A percentile compares a stretch with the other conserved stretches of the same genome.
Evolutionary conservation across 306 rosid genomes (phyloP).

Genomic region (Quercus wislizeni): DNA sequence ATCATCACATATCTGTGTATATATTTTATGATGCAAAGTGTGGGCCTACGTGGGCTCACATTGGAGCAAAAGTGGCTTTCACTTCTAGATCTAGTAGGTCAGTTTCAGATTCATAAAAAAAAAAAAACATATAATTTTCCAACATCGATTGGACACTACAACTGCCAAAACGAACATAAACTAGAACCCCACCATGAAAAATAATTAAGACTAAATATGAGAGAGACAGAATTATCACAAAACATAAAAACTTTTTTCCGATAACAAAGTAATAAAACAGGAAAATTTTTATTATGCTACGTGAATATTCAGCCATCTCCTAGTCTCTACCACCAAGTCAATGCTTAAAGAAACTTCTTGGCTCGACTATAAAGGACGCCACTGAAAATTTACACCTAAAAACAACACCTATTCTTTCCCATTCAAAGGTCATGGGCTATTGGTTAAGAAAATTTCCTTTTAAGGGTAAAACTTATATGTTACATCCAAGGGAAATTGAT

Average conservation of each 20-base stretch:
- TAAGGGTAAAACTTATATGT: background rate
- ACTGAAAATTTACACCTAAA: background rate
- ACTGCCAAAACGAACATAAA: constrained; percentile 26
- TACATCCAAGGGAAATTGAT: constrained; percentile 12
- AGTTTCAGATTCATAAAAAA: background rate
- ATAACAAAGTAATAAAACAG: background rate
- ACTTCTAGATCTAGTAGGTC: constrained; percentile 17
- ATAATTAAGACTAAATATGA: background rate
- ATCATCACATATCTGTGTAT: no score
- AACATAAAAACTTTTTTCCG: background rate
- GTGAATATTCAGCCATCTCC: background rate
- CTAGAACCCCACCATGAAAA: background rate
- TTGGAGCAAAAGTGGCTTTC: background rate
- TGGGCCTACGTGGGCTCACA: background rate
- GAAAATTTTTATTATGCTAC: background rate
- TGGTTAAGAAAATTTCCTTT: background rate
- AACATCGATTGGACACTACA: constrained; percentile 28
- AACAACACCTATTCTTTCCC: background rate
- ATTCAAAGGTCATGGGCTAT: constrained; percentile 5
- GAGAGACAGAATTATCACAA: background rate
- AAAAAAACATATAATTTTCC: background rate
- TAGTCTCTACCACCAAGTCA: background rate
- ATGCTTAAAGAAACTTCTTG: background rate
- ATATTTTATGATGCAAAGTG: no score
- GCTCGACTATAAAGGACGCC: background rate